A percentile compares a stretch with the other conserved stretches of the same genome.
phyloP scores from a whole-genome alignment of 2,329 filamentous ascomycete genomes.

The Orbilia brochopaga region DNA sequence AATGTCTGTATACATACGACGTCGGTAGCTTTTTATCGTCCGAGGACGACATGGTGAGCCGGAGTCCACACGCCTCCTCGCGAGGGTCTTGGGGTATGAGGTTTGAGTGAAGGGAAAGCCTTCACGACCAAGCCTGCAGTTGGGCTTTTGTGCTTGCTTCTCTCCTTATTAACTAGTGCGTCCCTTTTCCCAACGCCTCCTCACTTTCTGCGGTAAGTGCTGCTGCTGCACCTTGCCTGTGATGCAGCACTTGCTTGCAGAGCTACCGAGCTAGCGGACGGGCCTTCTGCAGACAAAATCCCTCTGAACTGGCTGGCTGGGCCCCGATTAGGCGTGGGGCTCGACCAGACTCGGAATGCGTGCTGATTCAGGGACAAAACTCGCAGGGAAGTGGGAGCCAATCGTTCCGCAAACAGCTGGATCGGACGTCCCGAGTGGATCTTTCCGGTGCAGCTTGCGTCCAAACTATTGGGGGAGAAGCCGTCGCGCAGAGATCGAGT shows the following conservation, averaged over 20 bases:
- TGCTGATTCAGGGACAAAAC: slow-evolving; percentile 51
- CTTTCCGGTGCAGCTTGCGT: slow-evolving; percentile 37
- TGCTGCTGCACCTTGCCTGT: slow-evolving; percentile 32
- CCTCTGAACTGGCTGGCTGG: slow-evolving; percentile 26
- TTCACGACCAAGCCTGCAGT: slow-evolving; percentile 14
- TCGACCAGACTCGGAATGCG: slow-evolving; percentile 26
- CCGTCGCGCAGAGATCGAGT: slow-evolving; percentile 11
- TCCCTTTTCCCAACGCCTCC: slow-evolving; percentile 37
- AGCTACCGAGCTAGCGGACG: slow-evolving; percentile 45
- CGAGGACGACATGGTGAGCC: slow-evolving; percentile 46
- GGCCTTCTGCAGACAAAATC: slow-evolving; percentile 42
- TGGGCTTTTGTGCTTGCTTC: slow-evolving; percentile 19
- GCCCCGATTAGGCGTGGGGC: slow-evolving; percentile 46
- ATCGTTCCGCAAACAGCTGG: slow-evolving; percentile 51
- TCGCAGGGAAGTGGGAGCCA: slow-evolving; percentile 48
- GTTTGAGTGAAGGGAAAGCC: slow-evolving; percentile 17
- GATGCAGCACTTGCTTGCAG: slow-evolving; percentile 40
- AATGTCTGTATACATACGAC: slow-evolving; percentile 36
- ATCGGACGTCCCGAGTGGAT: slow-evolving; percentile 31
- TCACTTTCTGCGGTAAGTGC: slow-evolving; percentile 46
- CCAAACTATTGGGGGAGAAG: slow-evolving; percentile 32
- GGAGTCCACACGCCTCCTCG: slow-evolving; percentile 44
- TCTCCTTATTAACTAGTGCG: slow-evolving; percentile 39
- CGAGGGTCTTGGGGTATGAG: slow-evolving; percentile 41
- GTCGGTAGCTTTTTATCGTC: slow-evolving; percentile 50